Evolutionary conservation across 106 monocot species (phyloP).

Genomic region (Platanthera guangdongensis): DNA sequence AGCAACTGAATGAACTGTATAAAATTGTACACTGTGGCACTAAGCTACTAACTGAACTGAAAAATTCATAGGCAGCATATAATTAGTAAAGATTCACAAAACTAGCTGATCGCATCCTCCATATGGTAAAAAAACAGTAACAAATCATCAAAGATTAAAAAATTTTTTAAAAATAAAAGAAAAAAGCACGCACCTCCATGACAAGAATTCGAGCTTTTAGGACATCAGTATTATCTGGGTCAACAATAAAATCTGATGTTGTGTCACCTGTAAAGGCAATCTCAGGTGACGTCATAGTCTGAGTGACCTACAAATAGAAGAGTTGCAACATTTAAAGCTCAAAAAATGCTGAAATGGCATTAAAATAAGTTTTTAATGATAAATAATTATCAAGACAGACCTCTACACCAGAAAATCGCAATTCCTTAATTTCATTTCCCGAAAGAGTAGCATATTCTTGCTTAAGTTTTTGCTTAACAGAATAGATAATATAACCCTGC

Average conservation of each 20-base stretch:
- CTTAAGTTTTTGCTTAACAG: conserved; percentile 80
- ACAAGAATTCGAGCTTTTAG: conserved; percentile 81
- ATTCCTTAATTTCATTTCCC: conserved; percentile 61
- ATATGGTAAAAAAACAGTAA: background rate
- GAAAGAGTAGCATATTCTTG: conserved; percentile 50
- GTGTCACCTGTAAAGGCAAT: conserved; percentile 98
- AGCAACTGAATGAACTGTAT: background rate
- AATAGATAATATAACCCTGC: conserved; percentile 93
- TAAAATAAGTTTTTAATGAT: background rate
- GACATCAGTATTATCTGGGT: conserved; percentile 70
- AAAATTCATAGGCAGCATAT: background rate
- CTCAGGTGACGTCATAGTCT: conserved; percentile 65
- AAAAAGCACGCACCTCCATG: conserved; percentile 61
- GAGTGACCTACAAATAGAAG: conserved; percentile 42
- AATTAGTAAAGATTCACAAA: background rate
- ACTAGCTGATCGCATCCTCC: background rate
- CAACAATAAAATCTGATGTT: conserved; percentile 71
- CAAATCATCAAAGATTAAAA: background rate
- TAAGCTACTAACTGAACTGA: background rate
- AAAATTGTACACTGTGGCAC: background rate
- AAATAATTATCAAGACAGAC: conserved; percentile 40
- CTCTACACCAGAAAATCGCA: conserved; percentile 83
- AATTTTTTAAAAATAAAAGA: background rate
- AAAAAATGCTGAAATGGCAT: background rate
- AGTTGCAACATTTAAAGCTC: background rate